Base-by-base conservation (phyloP, 148 eudicot genomes). In the Chenopodium quinoa region DNA sequence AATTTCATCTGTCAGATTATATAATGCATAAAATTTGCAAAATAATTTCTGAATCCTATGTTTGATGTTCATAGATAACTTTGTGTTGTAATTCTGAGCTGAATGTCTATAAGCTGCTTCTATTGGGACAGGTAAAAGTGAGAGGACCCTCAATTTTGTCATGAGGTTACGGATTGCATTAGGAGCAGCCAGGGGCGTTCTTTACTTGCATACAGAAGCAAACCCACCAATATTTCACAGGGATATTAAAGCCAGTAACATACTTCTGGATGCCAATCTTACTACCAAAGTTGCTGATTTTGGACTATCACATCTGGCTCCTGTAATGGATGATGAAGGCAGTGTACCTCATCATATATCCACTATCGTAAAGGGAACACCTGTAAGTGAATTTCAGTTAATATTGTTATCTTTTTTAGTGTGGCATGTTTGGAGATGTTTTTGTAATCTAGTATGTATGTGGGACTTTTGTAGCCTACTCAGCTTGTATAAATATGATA, bases 211-310 rank as follows among this genome's bases (percentile, higher is more conserved):
- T 82, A 89, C 94, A 10, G 98, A 94, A 87, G 98, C 97, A 67
- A 75, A 94, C 76, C 98, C 98, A 31, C 98, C 98, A 12, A 91
- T 94, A 81, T 93, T 93, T 80, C 98, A 94, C 85, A 90, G 97
- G 7, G 98, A 94, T 83, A 90, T 94, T 76, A 94, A 94, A 84
- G 90, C 98, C 72, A 91, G 90, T 89, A 94, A 94, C 88, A 94
- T 94, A 65, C 89, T 94, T 80, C 79, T 94, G 52, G 98, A 94
- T 80, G 72, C 89, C 20, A 85, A 88, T 66, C 83, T 90, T 64
- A 87, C 86, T 54, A 91, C 97, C n/a, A 94, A 94, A 87, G 98
- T 94, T 81, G 91, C 98, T 73, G 98, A 94, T 87, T 94, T 94
- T 84, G 98, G 98, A 78, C 86, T 94, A 64, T 94, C 98, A 7